Base-by-base conservation (phyloP, 2,329 filamentous ascomycete genomes). In the Samsoniella hepiali region DNA sequence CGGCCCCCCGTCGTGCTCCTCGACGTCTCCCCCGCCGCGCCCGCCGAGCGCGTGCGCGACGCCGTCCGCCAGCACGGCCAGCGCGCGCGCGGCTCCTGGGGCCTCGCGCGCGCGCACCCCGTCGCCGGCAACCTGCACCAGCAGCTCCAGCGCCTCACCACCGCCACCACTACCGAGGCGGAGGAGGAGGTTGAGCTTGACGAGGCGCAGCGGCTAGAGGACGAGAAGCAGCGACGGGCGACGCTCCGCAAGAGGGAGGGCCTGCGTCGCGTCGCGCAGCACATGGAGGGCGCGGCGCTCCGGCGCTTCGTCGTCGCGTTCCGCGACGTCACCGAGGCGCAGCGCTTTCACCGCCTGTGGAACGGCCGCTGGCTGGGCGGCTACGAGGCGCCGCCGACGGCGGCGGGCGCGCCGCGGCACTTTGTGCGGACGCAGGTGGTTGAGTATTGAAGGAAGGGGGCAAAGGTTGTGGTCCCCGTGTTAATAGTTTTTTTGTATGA, bases 21-120 rank as follows among this genome's bases (percentile, higher is more conserved):
- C 4, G 67, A 73, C 22, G 65, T 73, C 2, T 68, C 70, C 27
- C 71, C 74, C 17, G 67, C 63, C 1, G 49, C 80, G 17, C 72
- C 76, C 0, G 64, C 72, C 1, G 67, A 68, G 1, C 72, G 69
- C 27, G 68, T 84, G 45, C 73, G 71, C 50, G 68, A 66, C 34
- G 74, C 77, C 44, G 75, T 84, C 56, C 69, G 69, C 5, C 72
- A 73, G 11, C 81, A 84, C 69, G 79, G 77, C n/a, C 58, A 58
- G 5, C 71, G 72, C 34, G 76, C 81, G 17, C 67, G 64, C 0
- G 65, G 65, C 9, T 40, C 44, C 13, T 72, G 70, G 70, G 58
- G 76, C 1, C 64, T 69, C n/a, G 65, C 51, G 31, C 40, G 55
- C 44, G 69, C 66, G 22, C 65, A 67, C 31, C 60, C 65, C 8